These are phyloP conservation scores for Candida orba DNA, from an alignment of 805 yeast species.

Conservation along the genomic window DNA sequence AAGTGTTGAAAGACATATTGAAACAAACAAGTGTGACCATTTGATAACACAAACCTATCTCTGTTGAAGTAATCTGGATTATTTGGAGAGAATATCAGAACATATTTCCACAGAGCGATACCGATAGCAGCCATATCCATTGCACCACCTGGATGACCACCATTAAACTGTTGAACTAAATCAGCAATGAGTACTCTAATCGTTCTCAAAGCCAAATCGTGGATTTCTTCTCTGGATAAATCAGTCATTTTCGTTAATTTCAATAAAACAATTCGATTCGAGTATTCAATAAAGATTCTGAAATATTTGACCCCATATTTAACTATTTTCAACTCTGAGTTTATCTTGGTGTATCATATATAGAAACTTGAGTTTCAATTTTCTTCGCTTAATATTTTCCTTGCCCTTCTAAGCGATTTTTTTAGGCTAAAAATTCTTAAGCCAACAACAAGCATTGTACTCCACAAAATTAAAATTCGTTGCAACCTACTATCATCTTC, in stretches of 20 bases:
- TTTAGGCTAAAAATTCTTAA: no score
- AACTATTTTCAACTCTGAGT: no score
- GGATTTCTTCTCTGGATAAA: conserved; percentile 31
- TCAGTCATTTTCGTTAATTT: conserved; percentile 6
- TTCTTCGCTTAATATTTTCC: no score
- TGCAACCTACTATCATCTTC: no score
- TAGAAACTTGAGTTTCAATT: no score
- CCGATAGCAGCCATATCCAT: conserved; percentile 96
- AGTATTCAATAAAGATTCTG: neutral
- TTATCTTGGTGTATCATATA: no score
- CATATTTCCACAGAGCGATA: conserved; percentile 72
- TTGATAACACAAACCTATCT: conserved; percentile 90
- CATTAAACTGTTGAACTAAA: conserved; percentile 78
- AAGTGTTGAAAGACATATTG: conserved; percentile 80
- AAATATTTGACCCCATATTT: no score
- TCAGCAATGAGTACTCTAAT: conserved; percentile 87
- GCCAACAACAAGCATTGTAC: no score
- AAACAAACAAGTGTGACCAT: conserved; percentile 94
- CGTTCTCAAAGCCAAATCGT: conserved; percentile 72
- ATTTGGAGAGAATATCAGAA: conserved; percentile 76
- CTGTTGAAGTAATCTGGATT: conserved; percentile 91
- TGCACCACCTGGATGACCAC: conserved; percentile 99
- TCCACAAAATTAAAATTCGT: no score
- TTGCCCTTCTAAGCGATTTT: no score
- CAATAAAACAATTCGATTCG: neutral